Conservation (phyloP, 1,284 basidiomycete species). For the Boletus subluridellus region DNA sequence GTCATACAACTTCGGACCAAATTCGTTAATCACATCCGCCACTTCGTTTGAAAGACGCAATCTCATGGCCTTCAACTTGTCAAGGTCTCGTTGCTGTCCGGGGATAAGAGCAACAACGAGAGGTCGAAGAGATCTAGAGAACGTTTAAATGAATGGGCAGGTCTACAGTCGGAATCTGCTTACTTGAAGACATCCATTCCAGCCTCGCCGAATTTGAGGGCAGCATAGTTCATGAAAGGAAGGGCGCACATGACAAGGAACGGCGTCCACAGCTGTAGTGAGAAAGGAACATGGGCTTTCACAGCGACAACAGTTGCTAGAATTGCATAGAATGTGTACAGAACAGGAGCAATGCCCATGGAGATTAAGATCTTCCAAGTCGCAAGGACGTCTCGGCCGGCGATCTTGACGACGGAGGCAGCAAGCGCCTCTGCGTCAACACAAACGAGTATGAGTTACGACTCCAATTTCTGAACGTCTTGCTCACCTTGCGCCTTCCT, state of each 20-base stretch:
- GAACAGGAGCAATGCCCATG: constrained; percentile 82
- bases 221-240: constrained; percentile 90
- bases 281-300: constrained; percentile 60
- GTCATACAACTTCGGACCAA: constrained; percentile 83
- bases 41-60: constrained; percentile 83
- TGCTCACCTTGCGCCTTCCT: constrained; percentile 84
- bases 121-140: constrained; percentile 80
- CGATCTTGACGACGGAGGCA: constrained; percentile 93
- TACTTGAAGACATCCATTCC: constrained; percentile 98
- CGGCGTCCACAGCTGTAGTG: constrained; percentile 76
- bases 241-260: constrained; percentile 73
- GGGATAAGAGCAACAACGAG: constrained; percentile 89
- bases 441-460: constrained; percentile 5
- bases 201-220: constrained; percentile 97
- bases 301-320: constrained; percentile 76
- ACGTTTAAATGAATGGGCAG: constrained; percentile 38
- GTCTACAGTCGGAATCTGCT: constrained; percentile 28
- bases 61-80: constrained; percentile 78
- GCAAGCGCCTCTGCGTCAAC: constrained; percentile 82
- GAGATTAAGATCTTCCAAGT: constrained; percentile 99
- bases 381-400: constrained; percentile 91
- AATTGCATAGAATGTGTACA: constrained; percentile 84
- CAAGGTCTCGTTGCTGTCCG: constrained; percentile 84
- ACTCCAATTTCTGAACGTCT: not conserved
- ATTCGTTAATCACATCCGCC: constrained; percentile 84